Evolutionary conservation across 768 basidiomycete species (phyloP).

Genomic region (Tylopilus plumbeoviolaceoides): DNA sequence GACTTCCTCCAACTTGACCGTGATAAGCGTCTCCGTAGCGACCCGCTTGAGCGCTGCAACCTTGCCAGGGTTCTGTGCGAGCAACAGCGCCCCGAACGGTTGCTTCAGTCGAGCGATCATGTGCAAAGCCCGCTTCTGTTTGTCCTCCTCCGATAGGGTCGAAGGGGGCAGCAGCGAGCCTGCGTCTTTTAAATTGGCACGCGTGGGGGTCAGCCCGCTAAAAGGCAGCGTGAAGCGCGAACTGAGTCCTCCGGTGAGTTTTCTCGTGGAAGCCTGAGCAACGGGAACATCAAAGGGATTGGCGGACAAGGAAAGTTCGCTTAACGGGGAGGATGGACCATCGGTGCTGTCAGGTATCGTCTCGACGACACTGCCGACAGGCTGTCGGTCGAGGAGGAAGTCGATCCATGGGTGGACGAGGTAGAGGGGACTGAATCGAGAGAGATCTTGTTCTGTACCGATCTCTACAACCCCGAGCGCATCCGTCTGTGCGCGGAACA

Average conservation of each 20-base stretch:
- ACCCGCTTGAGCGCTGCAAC: not conserved
- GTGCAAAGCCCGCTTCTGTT: not conserved
- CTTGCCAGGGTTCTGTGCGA: not conserved
- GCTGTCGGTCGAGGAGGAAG: not conserved
- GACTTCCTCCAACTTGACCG: not conserved
- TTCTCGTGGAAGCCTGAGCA: too few species aligned
- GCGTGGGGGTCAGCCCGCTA: not conserved
- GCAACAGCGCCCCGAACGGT: not conserved
- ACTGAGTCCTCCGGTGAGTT: not conserved
- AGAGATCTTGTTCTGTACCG: not conserved
- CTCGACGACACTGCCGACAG: not conserved
- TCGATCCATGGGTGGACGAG: conserved; percentile 1
- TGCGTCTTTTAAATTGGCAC: not conserved
- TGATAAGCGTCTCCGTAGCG: not conserved
- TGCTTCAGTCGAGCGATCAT: not conserved
- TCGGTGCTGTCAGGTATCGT: too few species aligned
- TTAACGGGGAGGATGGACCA: not conserved
- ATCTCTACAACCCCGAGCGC: not conserved
- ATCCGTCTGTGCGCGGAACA: not conserved
- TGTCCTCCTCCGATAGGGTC: not conserved
- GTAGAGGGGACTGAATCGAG: not conserved
- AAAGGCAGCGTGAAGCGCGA: not conserved
- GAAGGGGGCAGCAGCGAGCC: not conserved
- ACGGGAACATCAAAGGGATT: too few species aligned
- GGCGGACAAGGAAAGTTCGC: not conserved